These are phyloP conservation scores for Naematelia encephala DNA, from an alignment of 768 basidiomycete species.

Conservation along the genomic window DNA sequence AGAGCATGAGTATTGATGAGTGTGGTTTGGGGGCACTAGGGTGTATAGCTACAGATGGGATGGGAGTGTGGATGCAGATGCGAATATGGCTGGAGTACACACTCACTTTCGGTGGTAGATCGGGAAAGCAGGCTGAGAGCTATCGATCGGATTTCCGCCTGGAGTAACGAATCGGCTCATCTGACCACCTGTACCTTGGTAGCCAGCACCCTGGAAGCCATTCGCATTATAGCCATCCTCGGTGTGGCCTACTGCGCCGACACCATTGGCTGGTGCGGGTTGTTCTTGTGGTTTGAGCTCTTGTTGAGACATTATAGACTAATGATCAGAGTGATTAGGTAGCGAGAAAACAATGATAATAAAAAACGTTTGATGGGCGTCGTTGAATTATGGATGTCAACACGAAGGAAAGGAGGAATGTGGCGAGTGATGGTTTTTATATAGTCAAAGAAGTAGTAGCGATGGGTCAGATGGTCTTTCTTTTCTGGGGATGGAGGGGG, in stretches of 20 bases:
- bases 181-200: slow-evolving; percentile 1
- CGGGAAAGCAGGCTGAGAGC: slow-evolving; percentile 38
- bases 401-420: background rate
- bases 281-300: background rate
- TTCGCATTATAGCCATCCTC: background rate
- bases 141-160: slow-evolving; percentile 48
- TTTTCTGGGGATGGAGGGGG: background rate
- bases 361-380: background rate
- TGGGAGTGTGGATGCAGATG: background rate
- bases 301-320: background rate
- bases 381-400: background rate
- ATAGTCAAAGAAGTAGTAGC: background rate
- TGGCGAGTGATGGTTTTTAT: background rate
- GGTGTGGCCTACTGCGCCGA: background rate
- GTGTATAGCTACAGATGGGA: background rate
- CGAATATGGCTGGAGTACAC: background rate
- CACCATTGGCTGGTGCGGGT: background rate
- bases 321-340: too few relatives aligned
- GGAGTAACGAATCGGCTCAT: slow-evolving; percentile 33
- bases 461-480: background rate
- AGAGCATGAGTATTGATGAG: background rate
- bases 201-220: background rate
- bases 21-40: background rate
- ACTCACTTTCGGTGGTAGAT: slow-evolving; percentile 42
- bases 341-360: too few relatives aligned